A percentile compares a stretch with the other conserved stretches of the same genome.
Conservation (phyloP, 1,284 basidiomycete species). For the Porogramme epimiltina region DNA sequence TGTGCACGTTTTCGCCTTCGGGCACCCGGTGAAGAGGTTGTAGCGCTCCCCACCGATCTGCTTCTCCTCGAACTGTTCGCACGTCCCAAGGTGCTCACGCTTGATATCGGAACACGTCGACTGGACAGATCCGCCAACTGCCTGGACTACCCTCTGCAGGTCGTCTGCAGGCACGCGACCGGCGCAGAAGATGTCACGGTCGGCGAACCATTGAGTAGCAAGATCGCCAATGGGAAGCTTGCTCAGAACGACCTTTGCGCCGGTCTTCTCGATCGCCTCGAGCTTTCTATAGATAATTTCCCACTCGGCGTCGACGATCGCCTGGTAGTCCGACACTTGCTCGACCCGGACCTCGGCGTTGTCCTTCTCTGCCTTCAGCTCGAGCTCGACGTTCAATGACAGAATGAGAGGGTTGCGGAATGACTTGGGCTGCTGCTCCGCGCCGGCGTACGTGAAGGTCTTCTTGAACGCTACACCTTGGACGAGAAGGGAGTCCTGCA, state of each 20-base stretch:
- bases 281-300: constrained; percentile 99
- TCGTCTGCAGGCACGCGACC: constrained; percentile 93
- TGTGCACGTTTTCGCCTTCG: constrained; percentile 98
- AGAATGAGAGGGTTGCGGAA: constrained; percentile 91
- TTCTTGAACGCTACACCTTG: constrained; percentile 98
- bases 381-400: constrained; percentile 97
- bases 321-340: constrained; percentile 96
- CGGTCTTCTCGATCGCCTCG: constrained; percentile 94
- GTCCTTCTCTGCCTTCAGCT: constrained; percentile 99
- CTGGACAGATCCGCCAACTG: constrained; percentile 94
- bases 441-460: constrained; percentile 99
- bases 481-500: constrained; percentile 93
- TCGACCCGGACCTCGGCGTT: constrained; percentile 99
- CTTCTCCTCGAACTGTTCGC: constrained; percentile 90
- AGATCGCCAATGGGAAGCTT: constrained; percentile 99
- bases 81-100: constrained; percentile 89
- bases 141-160: constrained; percentile 93
- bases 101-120: constrained; percentile 94
- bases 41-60: constrained; percentile 98
- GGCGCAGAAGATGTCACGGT: constrained; percentile 98
- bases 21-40: constrained; percentile 94
- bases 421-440: constrained; percentile 97
- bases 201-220: constrained; percentile 99
- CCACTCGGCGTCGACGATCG: constrained; percentile 99
- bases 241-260: constrained; percentile 96